Conservation (phyloP, 2,329 filamentous ascomycete species). For the Ophiostoma fasciatum region DNA sequence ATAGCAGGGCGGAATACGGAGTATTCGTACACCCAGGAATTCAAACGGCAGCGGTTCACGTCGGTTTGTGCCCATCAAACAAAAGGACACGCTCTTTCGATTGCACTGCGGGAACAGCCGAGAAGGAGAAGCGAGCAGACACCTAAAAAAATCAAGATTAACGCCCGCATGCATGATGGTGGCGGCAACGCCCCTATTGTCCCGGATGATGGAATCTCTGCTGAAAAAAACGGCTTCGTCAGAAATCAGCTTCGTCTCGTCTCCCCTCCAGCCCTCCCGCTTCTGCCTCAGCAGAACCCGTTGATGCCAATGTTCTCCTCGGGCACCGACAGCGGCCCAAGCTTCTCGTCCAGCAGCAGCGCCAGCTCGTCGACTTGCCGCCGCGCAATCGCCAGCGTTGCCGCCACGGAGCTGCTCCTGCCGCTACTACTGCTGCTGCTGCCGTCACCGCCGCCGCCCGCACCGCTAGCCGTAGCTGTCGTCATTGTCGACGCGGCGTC, state of each 20-base stretch:
- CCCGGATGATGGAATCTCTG: too few species aligned
- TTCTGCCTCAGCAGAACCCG: constrained; percentile 9
- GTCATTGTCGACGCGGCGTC: constrained; percentile 7
- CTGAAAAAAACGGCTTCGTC: too few species aligned
- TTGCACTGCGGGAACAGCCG: too few species aligned
- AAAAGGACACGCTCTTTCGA: too few species aligned
- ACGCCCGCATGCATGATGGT: background rate
- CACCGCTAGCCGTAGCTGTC: constrained; percentile 23
- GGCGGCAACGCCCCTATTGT: background rate
- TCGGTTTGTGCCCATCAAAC: too few species aligned
- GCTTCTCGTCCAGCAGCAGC: constrained; percentile 43
- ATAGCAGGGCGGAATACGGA: too few species aligned
- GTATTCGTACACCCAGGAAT: too few species aligned
- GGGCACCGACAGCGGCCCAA: constrained; percentile 37
- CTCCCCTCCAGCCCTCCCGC: too few species aligned
- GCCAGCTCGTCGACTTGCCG: constrained; percentile 44
- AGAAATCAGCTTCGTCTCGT: too few species aligned
- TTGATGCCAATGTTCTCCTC: constrained; percentile 32
- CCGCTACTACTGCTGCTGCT: constrained; percentile 25
- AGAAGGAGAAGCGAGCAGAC: background rate
- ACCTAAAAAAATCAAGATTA: background rate
- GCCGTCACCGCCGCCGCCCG: constrained; percentile 26
- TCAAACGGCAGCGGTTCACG: too few species aligned
- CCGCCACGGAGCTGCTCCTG: constrained; percentile 21
- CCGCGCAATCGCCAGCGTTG: constrained; percentile 35